phyloP scores from a whole-genome alignment of 1,284 basidiomycete species.

The Cryptococcus sp. region DNA sequence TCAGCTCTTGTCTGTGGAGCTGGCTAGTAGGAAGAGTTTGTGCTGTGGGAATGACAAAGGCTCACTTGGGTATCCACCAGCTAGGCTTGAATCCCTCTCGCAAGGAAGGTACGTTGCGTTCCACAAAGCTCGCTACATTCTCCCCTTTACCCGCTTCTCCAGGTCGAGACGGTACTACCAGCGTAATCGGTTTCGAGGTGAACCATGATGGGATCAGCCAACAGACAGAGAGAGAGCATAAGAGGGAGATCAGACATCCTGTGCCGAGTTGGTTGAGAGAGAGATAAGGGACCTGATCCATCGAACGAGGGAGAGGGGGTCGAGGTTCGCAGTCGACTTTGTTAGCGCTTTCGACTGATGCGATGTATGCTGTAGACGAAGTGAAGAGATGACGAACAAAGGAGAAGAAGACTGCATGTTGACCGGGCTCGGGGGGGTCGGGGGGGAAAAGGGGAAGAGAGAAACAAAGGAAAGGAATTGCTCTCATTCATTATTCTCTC shows the following conservation, averaged over 20 bases:
- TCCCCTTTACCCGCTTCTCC: neutral
- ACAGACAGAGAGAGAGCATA: neutral
- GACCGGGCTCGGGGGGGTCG: no score
- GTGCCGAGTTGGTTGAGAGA: neutral
- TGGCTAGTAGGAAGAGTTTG: neutral
- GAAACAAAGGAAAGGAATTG: no score
- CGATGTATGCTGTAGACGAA: neutral
- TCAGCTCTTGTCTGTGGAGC: neutral
- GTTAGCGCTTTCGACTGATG: no score
- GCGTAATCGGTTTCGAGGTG: neutral
- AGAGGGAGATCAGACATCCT: neutral
- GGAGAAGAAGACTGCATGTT: no score
- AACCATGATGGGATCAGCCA: conserved; percentile 2
- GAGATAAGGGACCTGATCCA: conserved; percentile 6
- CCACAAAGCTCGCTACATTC: conserved; percentile 21
- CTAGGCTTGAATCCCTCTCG: conserved; percentile 41
- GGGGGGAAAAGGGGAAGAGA: no score
- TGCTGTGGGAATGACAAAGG: neutral
- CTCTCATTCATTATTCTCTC: no score
- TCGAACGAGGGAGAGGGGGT: no score
- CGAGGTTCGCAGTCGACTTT: no score
- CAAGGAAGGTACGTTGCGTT: conserved; percentile 38
- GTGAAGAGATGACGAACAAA: neutral
- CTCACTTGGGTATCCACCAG: conserved; percentile 47
- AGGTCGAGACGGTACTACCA: neutral